Evolutionary conservation across 2,329 filamentous ascomycete genomes (phyloP).

Genomic region (Penicillium freii): DNA sequence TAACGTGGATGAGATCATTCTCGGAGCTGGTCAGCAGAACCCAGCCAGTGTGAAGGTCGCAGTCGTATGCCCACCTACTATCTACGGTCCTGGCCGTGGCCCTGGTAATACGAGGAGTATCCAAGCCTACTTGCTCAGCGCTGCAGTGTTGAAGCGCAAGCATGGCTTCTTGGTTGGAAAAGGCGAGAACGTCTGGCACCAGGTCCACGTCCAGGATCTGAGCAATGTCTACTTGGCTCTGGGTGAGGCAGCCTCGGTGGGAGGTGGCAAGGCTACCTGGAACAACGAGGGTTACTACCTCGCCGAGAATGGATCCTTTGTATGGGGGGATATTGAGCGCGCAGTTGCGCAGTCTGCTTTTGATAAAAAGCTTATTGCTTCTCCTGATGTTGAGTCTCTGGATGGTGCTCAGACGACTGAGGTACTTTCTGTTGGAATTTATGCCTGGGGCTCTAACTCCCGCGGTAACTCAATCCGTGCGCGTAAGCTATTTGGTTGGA

Average conservation of each 20-base stretch:
- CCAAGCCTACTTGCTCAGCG: conserved; percentile 42
- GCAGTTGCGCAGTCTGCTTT: conserved; percentile 47
- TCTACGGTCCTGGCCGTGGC: conserved; percentile 42
- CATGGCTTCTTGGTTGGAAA: conserved; percentile 42
- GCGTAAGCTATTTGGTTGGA: conserved; percentile 41
- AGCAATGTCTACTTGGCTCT: conserved; percentile 39
- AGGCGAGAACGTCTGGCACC: conserved; percentile 42
- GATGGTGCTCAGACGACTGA: conserved; percentile 41
- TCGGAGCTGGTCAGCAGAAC: conserved; percentile 27
- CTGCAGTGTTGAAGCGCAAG: conserved; percentile 37
- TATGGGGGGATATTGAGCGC: conserved; percentile 42
- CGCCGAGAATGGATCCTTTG: conserved; percentile 43
- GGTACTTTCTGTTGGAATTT: conserved; percentile 37
- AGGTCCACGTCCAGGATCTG: conserved; percentile 44
- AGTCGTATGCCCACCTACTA: conserved; percentile 42
- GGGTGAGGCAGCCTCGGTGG: conserved; percentile 40
- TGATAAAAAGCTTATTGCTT: conserved; percentile 53
- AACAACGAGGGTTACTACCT: conserved; percentile 51
- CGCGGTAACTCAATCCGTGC: conserved; percentile 38
- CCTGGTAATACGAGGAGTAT: conserved; percentile 41
- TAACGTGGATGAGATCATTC: conserved; percentile 42
- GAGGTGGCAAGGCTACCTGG: conserved; percentile 43
- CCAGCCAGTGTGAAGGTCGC: conserved; percentile 37
- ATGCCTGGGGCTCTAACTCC: conserved; percentile 42
- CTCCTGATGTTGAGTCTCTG: conserved; percentile 39